Base-by-base conservation (phyloP, 208 protist genomes). In the Leishmania martiniquensis region DNA sequence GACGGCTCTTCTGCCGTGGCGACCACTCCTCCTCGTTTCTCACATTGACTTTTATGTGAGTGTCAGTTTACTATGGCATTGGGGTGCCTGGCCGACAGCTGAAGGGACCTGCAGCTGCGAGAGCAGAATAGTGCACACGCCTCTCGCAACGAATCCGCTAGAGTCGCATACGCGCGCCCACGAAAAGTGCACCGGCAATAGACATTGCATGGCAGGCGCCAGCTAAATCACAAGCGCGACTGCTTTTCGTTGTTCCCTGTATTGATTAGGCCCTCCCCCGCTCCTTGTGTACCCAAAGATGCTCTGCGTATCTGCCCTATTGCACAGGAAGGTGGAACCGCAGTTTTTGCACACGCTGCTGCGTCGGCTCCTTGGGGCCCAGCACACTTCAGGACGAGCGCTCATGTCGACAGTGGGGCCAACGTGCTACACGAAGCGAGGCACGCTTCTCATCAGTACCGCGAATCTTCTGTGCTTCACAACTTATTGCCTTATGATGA, bases 401-500 rank as follows among this genome's bases (percentile, higher is more conserved):
- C 45, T 83, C 29, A 78, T 83, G 78, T 83, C 29, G 25, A 37
- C 51, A 25, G 65, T 83, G 72, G 78, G 87, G 13, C 80, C 83
- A 32, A 59, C n/a, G 67, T 81, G 69, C 22, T 76, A 70, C 59
- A 68, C 81, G 6, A 71, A 45, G 3, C 37, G 76, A 80, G 83
- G 80, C 47, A 72, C 62, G 20, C 22, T 70, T 25, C 34, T 88
- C 29, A 81, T 92, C 13, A 68, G 42, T 9, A 51, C 78, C 4
- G 85, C 88, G 1, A 87, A 87, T 55, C 47, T 77, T 0, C 59
- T 96, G 70, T 94, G 86, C 66, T 52, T 91, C 44, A 60, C 82
- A 10, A 96, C 89, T 6, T 96, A 96, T 73, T 82, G 80, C 37
- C 89, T 96, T n/a, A 96, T 96, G 85, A 81, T 82, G 0, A 91